A percentile compares a stretch with the other conserved stretches of the same genome.
These are phyloP conservation scores for Podospora pseudopauciseta DNA, from an alignment of 495 filamentous ascomycete species.

Conservation along the genomic window DNA sequence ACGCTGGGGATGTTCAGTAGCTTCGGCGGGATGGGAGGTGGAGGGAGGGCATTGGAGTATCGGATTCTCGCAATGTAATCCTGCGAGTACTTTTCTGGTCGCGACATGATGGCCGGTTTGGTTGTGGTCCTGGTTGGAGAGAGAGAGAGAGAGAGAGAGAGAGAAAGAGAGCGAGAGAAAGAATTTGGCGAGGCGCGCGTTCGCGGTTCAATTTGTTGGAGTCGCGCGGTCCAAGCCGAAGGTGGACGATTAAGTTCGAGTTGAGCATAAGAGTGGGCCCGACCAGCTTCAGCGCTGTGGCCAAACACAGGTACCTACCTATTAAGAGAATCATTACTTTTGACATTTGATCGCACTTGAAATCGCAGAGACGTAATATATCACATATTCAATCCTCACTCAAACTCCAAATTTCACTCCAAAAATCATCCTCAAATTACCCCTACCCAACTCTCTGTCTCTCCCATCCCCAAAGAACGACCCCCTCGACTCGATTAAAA, in stretches of 20 bases:
- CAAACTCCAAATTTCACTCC: background rate
- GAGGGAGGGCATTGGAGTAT: constrained; percentile 91
- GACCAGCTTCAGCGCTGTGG: background rate
- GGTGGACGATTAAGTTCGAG: background rate
- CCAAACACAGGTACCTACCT: too few relatives aligned
- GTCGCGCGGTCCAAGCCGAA: constrained; percentile 23
- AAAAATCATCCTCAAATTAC: background rate
- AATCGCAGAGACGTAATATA: too few relatives aligned
- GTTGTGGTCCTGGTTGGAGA: background rate
- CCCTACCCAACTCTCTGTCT: background rate
- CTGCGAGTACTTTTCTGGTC: constrained; percentile 67
- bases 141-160: too few relatives aligned
- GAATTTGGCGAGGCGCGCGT: background rate
- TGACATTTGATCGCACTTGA: too few relatives aligned
- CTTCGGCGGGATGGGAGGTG: constrained; percentile 90
- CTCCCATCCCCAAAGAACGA: background rate
- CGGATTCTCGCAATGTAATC: constrained; percentile 94
- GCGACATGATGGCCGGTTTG: constrained; percentile 33
- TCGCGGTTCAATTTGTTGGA: constrained; percentile 32
- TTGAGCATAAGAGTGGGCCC: background rate
- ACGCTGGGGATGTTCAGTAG: constrained; percentile 93
- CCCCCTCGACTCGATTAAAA: background rate
- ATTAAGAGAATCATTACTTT: too few relatives aligned
- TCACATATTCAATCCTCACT: background rate
- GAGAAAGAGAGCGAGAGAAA: background rate